A percentile compares a stretch with the other conserved stretches of the same genome.
Evolutionary conservation across 2,329 filamentous ascomycete species (phyloP).

Genomic region (Tolypocladium cylindrosporum): DNA sequence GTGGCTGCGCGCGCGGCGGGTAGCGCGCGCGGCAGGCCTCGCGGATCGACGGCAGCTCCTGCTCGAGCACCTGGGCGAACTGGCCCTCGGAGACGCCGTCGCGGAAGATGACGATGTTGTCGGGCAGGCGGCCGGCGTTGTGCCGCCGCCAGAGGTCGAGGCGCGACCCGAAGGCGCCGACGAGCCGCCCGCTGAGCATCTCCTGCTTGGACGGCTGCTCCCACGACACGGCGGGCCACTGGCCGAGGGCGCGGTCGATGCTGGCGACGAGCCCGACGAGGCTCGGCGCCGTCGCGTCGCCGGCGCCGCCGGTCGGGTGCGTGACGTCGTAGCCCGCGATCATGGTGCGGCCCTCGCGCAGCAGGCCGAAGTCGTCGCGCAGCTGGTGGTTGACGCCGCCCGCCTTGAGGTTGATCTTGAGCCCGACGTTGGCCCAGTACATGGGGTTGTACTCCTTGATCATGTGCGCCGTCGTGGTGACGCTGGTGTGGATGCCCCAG

Average conservation of each 20-base stretch:
- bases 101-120: slow-evolving; percentile 74
- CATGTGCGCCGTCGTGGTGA: slow-evolving; percentile 37
- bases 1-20: slow-evolving; percentile 37
- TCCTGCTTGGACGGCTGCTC: slow-evolving; percentile 58
- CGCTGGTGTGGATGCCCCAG: slow-evolving; percentile 60
- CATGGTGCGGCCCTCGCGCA: slow-evolving; percentile 66
- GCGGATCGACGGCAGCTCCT: slow-evolving; percentile 59
- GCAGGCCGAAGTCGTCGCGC: slow-evolving; percentile 42
- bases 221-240: slow-evolving; percentile 70
- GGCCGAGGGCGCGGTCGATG: slow-evolving; percentile 55
- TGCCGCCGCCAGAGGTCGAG: slow-evolving; percentile 53
- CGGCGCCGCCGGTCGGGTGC: slow-evolving; percentile 52
- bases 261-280: slow-evolving; percentile 75
- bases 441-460: slow-evolving; percentile 20
- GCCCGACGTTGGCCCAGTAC: slow-evolving; percentile 58
- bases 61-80: slow-evolving; percentile 55
- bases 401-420: slow-evolving; percentile 77
- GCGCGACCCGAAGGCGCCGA: slow-evolving; percentile 52
- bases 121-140: slow-evolving; percentile 47
- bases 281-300: slow-evolving; percentile 45
- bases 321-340: slow-evolving; percentile 83
- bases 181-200: slow-evolving; percentile 53
- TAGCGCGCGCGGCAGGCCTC: slow-evolving; percentile 54
- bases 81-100: slow-evolving; percentile 88
- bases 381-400: slow-evolving; percentile 65